phyloP scores from a whole-genome alignment of 176 grass and related monocot species.

The Alloteropsis semialata region DNA sequence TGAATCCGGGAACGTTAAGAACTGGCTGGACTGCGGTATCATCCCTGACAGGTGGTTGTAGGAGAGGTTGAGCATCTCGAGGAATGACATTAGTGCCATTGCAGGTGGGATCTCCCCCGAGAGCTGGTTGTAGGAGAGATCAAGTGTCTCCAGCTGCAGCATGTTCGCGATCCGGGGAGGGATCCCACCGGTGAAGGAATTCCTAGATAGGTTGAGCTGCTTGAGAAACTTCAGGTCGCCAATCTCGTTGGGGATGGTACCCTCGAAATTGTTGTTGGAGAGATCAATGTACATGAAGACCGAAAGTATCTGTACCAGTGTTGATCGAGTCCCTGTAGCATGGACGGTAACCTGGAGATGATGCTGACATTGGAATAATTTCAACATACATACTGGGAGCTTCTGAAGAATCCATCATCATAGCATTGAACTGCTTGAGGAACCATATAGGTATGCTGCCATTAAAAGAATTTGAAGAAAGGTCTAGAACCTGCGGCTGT shows the following conservation, averaged over 20 bases:
- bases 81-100: neutral
- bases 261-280: neutral
- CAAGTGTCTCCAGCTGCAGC: neutral
- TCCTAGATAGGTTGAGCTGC: neutral
- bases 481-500: neutral
- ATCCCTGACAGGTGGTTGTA: neutral
- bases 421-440: neutral
- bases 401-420: neutral
- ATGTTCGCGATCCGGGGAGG: neutral
- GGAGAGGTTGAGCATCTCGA: neutral
- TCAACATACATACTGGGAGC: neutral
- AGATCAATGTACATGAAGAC: neutral
- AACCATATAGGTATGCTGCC: neutral
- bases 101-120: neutral
- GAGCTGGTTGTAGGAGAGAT: neutral
- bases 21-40: neutral
- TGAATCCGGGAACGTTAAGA: neutral
- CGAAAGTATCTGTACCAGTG: neutral
- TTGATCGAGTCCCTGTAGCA: neutral
- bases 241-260: neutral
- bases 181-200: neutral
- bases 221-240: neutral
- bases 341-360: neutral
- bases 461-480: neutral
- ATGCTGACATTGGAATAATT: neutral